Conservation (phyloP, 2,329 filamentous ascomycete genomes). For the Sarocladiaceae sp. region DNA sequence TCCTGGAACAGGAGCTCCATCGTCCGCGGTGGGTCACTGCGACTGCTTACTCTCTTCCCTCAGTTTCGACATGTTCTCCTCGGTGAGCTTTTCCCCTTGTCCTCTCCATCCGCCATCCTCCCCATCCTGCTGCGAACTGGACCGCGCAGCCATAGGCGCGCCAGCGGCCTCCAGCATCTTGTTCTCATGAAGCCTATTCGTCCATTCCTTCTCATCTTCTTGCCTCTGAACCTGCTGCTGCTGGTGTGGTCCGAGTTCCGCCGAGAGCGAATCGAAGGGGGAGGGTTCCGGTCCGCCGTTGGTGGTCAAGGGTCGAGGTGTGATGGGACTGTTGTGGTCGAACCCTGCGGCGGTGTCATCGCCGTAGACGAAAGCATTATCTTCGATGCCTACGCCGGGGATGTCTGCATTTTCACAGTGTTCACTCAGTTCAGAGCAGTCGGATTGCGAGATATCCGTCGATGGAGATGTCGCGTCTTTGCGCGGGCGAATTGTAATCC, state of each 20-base stretch:
- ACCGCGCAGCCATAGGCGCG: slow-evolving; percentile 18
- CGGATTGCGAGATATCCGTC: slow-evolving; percentile 21
- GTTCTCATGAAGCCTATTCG: slow-evolving; percentile 37
- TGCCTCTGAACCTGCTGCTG: slow-evolving; percentile 23
- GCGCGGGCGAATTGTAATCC: slow-evolving; percentile 33
- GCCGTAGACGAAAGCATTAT: slow-evolving; percentile 18
- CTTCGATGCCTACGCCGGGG: slow-evolving; percentile 28
- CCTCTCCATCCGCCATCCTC: slow-evolving; percentile 13
- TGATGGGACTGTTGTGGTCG: slow-evolving; percentile 24
- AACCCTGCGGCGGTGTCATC: slow-evolving; percentile 14
- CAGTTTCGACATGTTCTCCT: slow-evolving; percentile 47
- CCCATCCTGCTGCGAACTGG: slow-evolving; percentile 27
- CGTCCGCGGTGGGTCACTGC: neutral
- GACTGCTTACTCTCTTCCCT: slow-evolving; percentile 25
- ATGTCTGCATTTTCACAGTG: slow-evolving; percentile 36
- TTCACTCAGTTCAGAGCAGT: slow-evolving; percentile 40
- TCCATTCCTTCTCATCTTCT: slow-evolving; percentile 34
- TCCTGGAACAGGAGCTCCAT: too few relatives aligned
- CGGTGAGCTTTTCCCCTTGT: slow-evolving; percentile 40
- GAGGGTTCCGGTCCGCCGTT: slow-evolving; percentile 33
- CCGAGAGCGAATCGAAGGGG: slow-evolving; percentile 31
- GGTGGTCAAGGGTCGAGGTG: slow-evolving; percentile 33
- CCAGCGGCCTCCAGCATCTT: slow-evolving; percentile 42
- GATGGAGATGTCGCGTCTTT: slow-evolving; percentile 20
- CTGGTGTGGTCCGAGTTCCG: slow-evolving; percentile 23